Conservation (phyloP, 805 yeast species). For the Tetrapisispora arboricola region DNA sequence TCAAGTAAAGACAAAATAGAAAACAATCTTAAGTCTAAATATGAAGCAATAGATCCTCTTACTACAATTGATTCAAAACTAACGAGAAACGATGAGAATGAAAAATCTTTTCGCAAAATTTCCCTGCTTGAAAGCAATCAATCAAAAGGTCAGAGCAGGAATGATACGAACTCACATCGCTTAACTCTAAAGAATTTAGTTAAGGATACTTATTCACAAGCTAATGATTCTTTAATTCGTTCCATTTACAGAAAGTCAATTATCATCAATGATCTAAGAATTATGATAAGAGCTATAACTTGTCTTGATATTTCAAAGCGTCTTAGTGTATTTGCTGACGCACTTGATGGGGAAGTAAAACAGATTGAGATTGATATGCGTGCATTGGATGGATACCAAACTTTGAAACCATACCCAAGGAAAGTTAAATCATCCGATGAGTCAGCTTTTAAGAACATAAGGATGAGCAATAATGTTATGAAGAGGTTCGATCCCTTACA, state of each 20-base stretch:
- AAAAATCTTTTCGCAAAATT: neutral
- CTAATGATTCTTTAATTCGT: constrained; percentile 46
- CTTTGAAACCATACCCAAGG: neutral
- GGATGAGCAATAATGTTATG: neutral
- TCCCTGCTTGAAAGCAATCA: neutral
- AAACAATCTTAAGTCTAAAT: constrained; percentile 7
- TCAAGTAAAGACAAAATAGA: no score
- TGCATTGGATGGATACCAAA: neutral
- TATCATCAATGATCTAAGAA: constrained; percentile 51
- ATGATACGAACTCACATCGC: neutral
- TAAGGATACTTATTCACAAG: constrained; percentile 44
- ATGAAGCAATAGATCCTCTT: constrained; percentile 27
- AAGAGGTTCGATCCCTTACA: neutral
- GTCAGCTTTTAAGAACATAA: neutral
- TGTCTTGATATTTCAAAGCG: constrained; percentile 25
- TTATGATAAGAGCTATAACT: constrained; percentile 34
- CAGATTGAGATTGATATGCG: constrained; percentile 5
- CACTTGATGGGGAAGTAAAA: constrained; percentile 5
- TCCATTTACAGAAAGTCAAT: constrained; percentile 53
- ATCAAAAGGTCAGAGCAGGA: neutral
- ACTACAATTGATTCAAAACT: constrained; percentile 6
- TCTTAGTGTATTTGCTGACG: constrained; percentile 14
- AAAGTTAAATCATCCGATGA: neutral
- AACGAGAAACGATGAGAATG: neutral
- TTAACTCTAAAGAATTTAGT: constrained; percentile 41